Evolutionary conservation across 1,284 basidiomycete genomes (phyloP).

Genomic region (Ceratobasidium sp.): DNA sequence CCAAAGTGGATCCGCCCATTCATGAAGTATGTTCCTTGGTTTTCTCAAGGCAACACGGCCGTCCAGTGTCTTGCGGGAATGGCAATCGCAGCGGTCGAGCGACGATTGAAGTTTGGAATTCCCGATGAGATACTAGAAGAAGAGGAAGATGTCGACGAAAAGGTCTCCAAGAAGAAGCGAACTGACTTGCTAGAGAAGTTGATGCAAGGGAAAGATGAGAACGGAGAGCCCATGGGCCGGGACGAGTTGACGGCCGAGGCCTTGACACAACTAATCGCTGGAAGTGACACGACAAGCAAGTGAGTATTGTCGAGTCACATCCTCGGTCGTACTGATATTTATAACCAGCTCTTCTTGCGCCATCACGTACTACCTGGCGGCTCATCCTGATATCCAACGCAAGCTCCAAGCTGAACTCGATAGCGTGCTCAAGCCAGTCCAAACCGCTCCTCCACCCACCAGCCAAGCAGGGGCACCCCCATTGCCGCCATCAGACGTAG

Average conservation of each 20-base stretch:
- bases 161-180: constrained; percentile 62
- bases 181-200: constrained; percentile 82
- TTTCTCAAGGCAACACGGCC: constrained; percentile 67
- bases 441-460: background rate
- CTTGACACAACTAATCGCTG: constrained; percentile 83
- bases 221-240: constrained; percentile 77
- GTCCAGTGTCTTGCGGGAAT: constrained; percentile 79
- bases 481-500: background rate
- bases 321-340: constrained; percentile 28
- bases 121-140: constrained; percentile 11
- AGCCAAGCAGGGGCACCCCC: background rate
- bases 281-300: constrained; percentile 84
- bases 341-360: constrained; percentile 73
- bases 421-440: constrained; percentile 57
- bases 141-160: constrained; percentile 41
- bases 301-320: constrained; percentile 50
- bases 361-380: constrained; percentile 80
- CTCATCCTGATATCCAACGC: constrained; percentile 66
- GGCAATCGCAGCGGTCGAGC: constrained; percentile 79
- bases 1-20: constrained; percentile 63
- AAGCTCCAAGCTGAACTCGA: constrained; percentile 84
- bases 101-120: constrained; percentile 59
- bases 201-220: constrained; percentile 74
- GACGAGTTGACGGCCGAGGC: constrained; percentile 87
- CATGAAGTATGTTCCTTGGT: constrained; percentile 66